Evolutionary conservation across 352 stramenopile genomes (phyloP).

Genomic region (Phytophthora kernoviae): DNA sequence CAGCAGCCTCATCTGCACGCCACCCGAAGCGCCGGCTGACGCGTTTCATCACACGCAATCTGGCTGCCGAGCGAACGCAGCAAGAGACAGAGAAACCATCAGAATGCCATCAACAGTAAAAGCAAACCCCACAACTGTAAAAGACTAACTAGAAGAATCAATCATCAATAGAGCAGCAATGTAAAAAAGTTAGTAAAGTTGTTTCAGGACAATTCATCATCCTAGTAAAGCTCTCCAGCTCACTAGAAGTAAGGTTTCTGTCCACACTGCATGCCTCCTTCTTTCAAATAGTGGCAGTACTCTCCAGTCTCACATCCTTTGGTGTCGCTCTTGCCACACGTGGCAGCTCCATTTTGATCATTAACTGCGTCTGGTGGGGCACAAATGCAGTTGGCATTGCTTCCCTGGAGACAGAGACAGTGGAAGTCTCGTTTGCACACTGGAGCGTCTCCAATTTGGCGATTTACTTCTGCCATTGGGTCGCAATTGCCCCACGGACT

Average conservation of each 20-base stretch:
- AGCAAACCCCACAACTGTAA: constrained; percentile 2
- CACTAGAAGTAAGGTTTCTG: constrained; percentile 29
- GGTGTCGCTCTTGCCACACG: constrained; percentile 22
- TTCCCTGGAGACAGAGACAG: constrained; percentile 38
- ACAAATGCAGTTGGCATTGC: constrained; percentile 31
- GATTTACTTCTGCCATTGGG: constrained; percentile 22
- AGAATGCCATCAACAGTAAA: constrained; percentile 57
- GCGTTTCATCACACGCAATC: constrained; percentile 41
- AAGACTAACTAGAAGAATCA: background rate
- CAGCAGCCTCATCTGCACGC: constrained; percentile 7
- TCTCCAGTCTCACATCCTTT: constrained; percentile 28
- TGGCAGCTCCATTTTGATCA: constrained; percentile 24
- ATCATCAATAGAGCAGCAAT: too few species aligned
- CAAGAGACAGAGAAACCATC: constrained; percentile 31
- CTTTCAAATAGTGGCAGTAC: constrained; percentile 52
- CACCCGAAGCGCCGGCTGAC: constrained; percentile 27
- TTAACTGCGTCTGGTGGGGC: constrained; percentile 46
- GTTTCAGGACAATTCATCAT: background rate
- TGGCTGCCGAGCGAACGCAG: background rate
- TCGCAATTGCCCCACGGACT: constrained; percentile 43
- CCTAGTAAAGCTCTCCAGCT: background rate
- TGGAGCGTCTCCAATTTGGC: constrained; percentile 37
- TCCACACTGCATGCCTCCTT: constrained; percentile 36
- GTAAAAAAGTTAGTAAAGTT: background rate
- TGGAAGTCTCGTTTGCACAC: constrained; percentile 49